Percentiles rank a stretch among this genome's conserved stretches.
phyloP scores from a whole-genome alignment of 2,329 filamentous ascomycete genomes.

The Chaetomium sp. region DNA sequence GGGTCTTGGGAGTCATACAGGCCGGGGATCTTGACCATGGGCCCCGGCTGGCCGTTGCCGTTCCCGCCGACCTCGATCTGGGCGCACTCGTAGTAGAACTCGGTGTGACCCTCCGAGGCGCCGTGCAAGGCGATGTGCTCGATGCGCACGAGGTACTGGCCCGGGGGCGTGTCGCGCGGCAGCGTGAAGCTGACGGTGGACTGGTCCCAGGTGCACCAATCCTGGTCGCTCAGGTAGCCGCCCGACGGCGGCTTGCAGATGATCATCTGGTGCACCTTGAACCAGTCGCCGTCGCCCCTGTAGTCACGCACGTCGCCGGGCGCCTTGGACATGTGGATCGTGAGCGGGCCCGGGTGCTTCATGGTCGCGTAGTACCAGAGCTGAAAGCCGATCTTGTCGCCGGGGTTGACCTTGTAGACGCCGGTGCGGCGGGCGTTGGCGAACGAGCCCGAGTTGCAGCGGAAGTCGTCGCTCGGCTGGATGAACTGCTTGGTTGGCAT shows the following conservation, averaged over 20 bases:
- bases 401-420: neutral
- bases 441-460: neutral
- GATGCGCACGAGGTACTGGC: neutral
- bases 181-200: neutral
- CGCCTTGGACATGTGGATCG: neutral
- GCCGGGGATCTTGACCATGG: neutral
- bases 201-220: neutral
- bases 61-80: neutral
- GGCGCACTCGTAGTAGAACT: neutral
- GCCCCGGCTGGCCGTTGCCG: neutral
- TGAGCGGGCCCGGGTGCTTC: neutral
- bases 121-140: neutral
- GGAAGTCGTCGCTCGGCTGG: neutral
- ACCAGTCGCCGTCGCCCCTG: neutral
- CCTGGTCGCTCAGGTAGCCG: neutral
- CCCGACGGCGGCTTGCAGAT: neutral
- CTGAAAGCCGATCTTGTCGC: neutral
- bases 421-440: neutral
- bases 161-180: neutral
- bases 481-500: neutral
- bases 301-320: neutral
- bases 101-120: neutral
- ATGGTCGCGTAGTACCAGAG: neutral
- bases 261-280: neutral
- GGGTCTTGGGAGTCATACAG: neutral